Conservation (phyloP, 306 rosid genomes). For the Vachellia pachyceras region DNA sequence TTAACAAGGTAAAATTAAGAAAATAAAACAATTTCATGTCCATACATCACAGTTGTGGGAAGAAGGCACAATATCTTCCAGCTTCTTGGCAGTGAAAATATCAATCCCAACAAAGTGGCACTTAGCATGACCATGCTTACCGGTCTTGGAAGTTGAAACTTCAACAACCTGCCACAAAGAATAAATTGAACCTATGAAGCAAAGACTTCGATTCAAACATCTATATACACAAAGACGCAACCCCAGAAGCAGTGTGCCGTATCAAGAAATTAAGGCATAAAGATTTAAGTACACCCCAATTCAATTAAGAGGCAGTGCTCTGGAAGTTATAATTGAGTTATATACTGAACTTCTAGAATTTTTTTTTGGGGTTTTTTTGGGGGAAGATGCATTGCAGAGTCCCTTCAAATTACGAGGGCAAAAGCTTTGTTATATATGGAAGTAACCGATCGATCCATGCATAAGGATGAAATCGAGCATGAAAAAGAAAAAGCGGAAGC, state of each 20-base stretch:
- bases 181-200: neutral
- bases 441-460: neutral
- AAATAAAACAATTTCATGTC: conserved; percentile 39
- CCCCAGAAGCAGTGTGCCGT: neutral
- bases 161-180: conserved; percentile 53
- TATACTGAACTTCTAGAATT: neutral
- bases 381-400: neutral
- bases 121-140: conserved; percentile 63
- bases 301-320: neutral
- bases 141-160: conserved; percentile 65
- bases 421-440: neutral
- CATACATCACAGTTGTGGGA: conserved; percentile 80
- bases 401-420: neutral
- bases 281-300: neutral
- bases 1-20: neutral
- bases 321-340: neutral
- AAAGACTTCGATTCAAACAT: conserved; percentile 3
- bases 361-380: too few relatives aligned
- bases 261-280: neutral
- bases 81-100: conserved; percentile 60
- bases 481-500: neutral
- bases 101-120: conserved; percentile 85
- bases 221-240: neutral
- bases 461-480: neutral
- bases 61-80: conserved; percentile 80